Evolutionary conservation across 345 rosid species (phyloP), one percentile per base, ranked within the genome.

Genomic region (Citrus trifoliata): DNA sequence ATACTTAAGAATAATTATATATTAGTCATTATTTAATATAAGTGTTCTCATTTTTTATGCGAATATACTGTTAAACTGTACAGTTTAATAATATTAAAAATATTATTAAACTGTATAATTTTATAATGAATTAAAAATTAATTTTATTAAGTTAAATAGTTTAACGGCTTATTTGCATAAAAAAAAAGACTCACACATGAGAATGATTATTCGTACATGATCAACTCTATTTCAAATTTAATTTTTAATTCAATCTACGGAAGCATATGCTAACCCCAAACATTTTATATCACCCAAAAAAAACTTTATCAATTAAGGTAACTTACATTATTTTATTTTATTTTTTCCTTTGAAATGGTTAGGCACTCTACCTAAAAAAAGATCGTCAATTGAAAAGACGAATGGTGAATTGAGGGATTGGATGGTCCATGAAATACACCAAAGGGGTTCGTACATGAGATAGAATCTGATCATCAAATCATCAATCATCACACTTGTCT

Each of bases 1-100:
- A 7, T 0, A 37, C 2, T 37, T 37, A 0, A 37, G 9, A 37
- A 37, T 37, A 4, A 37, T 37, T 37, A 37, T 37, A 7, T 37
- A 7, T 1, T 4, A 37, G 0, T 37, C 9, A 37, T 37, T 37
- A 1, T 37, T 37, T 37, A 4, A 4, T 7, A 9, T 7, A 37
- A 1, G 9, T 1, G 9, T 0, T 7, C 9, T 37, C 0, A 37
- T 37, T 38, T 38, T 38, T 38, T 10, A 7, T 38, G 0, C 0
- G 0, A 0, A 38, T 1, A 9, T 2, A 2, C 0, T 1, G 0
- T 38, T 38, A 38, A 38, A 0, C 3, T 0, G 1, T 9, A 3
- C 0, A 12, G 6, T 38, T 38, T 38, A 38, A 38, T 38, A 38
- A 8, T 8, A 2, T 38, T 7, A 38, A 9, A 7, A 38, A 38